Base-by-base conservation (phyloP, 192 early-diverging fungal genomes). In the Coemansia sp. region DNA sequence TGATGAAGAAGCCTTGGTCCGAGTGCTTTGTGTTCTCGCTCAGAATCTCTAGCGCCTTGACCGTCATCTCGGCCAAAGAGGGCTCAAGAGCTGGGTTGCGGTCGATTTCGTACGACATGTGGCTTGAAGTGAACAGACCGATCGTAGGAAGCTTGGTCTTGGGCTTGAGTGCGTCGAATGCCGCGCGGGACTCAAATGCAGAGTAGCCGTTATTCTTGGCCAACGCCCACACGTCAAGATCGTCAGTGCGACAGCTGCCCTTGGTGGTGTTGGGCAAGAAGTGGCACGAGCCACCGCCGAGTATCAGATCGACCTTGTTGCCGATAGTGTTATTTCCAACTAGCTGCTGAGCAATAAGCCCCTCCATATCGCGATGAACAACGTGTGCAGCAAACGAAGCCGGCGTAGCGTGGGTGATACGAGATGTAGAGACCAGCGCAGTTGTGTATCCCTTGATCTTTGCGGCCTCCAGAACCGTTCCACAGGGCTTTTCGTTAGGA, bases 401-500 rank as follows among this genome's bases (percentile, higher is more conserved):
- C 2, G 88, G 88, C n/a, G 88, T 89, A 1, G 88, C 88, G 57
- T 89, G 87, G 0, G 86, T 89, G 33, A 89, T 83, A 5, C 87
- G 83, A 1, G 88, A 81, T 0, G 87, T 89, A 10, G 81, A 85
- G 0, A 89, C 86, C n/a, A 89, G 69, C 11, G 80, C 88, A 0
- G 88, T 89, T 21, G 26, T 16, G 53, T 86, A 82, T 0, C 84
- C 80, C 8, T 46, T 49, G 8, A 64, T 30, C 43, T 88, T 87
- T 39, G 88, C 88, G 1, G 87, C 87, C 63, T 89, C 88, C 3
- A 89, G 73, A 13, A 89, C 78, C 2, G 88, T 89, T 4, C 85
- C 87, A 63, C 87, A 87, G 2, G 88, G 82, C 8, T 3, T n/a
- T 5, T 72, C 75, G 2, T 78, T 40, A 3, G 62, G 30, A 59